phyloP scores from a whole-genome alignment of 108 stramenopile species.

The Fragilaria radians region DNA sequence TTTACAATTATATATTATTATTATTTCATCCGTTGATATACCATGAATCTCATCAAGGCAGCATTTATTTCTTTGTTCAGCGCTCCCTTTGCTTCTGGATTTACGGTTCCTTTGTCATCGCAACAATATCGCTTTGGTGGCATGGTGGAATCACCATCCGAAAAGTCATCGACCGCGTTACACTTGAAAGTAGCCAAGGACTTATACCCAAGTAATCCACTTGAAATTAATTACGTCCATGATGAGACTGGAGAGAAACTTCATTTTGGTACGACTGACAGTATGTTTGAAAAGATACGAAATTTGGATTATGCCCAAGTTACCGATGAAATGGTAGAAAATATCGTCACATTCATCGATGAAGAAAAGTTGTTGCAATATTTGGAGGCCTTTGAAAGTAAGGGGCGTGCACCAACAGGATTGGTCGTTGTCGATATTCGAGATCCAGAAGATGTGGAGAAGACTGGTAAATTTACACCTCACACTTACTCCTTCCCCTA shows the following conservation, averaged over 20 bases:
- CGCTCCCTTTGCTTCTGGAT: too few species aligned
- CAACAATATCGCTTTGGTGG: too few species aligned
- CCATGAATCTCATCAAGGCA: too few species aligned
- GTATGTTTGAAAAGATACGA: background rate
- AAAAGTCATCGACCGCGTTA: background rate
- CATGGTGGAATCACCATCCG: too few species aligned
- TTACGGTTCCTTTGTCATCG: too few species aligned
- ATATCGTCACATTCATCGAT: background rate
- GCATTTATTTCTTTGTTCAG: too few species aligned
- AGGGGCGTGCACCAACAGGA: background rate
- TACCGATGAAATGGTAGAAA: background rate
- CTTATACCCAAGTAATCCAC: background rate
- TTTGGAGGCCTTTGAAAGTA: constrained; percentile 1
- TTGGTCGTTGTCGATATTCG: constrained; percentile 49
- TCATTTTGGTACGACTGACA: background rate
- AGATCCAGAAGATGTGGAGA: constrained; percentile 38
- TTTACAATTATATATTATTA: too few species aligned
- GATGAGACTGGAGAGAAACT: background rate
- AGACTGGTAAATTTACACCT: constrained; percentile 29
- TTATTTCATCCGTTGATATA: too few species aligned
- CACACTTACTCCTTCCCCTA: background rate
- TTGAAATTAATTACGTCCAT: background rate
- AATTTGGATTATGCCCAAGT: background rate
- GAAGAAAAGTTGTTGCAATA: background rate
- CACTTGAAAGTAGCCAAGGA: background rate